phyloP scores from a whole-genome alignment of 768 basidiomycete species.

The Mycena metata region DNA sequence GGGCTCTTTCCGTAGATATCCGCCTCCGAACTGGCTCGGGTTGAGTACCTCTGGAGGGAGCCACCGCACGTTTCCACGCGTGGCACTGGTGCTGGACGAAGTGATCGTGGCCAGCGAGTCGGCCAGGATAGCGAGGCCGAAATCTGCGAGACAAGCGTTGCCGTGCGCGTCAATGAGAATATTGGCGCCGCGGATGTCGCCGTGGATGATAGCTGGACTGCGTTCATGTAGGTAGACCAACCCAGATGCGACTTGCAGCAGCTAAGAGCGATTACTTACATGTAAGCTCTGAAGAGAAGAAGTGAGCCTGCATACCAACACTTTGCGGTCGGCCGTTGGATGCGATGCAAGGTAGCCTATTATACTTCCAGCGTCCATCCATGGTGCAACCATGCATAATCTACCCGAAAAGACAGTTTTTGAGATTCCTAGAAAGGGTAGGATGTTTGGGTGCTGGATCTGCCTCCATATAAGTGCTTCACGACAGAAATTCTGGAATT shows the following conservation, averaged over 20 bases:
- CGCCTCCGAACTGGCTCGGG: constrained; percentile 5
- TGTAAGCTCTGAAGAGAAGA: not conserved
- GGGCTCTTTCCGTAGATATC: constrained; percentile 8
- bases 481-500: constrained; percentile 1
- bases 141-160: constrained; percentile 3
- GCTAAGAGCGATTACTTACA: not conserved
- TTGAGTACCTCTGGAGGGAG: constrained; percentile 11
- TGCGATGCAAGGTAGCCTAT: not conserved
- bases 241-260: constrained; percentile 8
- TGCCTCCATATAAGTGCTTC: constrained; percentile 11
- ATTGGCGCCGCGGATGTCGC: constrained; percentile 1
- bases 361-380: constrained; percentile 8
- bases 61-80: constrained; percentile 1
- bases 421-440: constrained; percentile 3
- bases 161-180: constrained; percentile 2
- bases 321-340: constrained; percentile 11
- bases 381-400: constrained; percentile 13
- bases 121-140: not conserved
- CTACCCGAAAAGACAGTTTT: constrained; percentile 8
- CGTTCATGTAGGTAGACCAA: constrained; percentile 9
- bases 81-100: constrained; percentile 1
- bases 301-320: not conserved
- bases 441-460: constrained; percentile 4
- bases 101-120: constrained; percentile 8
- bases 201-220: constrained; percentile 6